Conservation (phyloP, 1,284 basidiomycete genomes). For the Tilletia setariae region DNA sequence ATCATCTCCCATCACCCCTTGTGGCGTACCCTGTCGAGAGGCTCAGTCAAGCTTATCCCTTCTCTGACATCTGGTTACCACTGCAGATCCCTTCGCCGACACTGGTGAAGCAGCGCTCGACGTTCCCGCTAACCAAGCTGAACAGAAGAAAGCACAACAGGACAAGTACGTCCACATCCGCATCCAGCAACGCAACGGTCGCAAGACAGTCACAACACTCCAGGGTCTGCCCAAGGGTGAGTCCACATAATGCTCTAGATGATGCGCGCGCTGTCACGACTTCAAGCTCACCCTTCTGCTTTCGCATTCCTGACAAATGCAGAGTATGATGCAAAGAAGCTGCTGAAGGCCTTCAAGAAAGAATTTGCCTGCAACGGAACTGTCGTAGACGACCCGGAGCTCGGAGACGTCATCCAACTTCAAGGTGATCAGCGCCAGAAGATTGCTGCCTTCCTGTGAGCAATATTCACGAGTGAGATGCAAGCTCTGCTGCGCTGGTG, state of each 20-base stretch:
- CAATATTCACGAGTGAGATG: background rate
- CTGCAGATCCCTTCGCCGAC: conserved; percentile 53
- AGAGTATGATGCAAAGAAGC: conserved; percentile 98
- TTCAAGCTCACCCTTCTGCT: conserved; percentile 14
- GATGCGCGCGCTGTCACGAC: background rate
- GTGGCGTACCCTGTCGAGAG: background rate
- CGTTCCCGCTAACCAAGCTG: conserved; percentile 22
- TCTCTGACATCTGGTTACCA: background rate
- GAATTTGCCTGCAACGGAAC: conserved; percentile 99
- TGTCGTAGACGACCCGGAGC: conserved; percentile 91
- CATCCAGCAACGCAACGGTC: conserved; percentile 98
- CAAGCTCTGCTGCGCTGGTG: background rate
- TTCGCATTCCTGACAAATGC: conserved; percentile 22
- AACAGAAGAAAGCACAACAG: conserved; percentile 38
- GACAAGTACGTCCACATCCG: conserved; percentile 58
- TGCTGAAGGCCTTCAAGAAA: conserved; percentile 98
- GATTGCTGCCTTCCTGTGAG: conserved; percentile 61
- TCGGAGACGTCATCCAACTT: conserved; percentile 96
- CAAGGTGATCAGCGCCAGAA: conserved; percentile 96
- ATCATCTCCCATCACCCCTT: background rate
- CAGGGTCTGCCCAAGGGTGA: conserved; percentile 90
- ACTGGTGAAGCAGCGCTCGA: conserved; percentile 44
- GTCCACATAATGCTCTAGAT: conserved; percentile 33
- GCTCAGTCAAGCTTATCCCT: too few relatives aligned
- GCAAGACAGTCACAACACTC: conserved; percentile 96